Base-by-base conservation (phyloP, 163 green algal genomes). In the Prototheca cutis region DNA sequence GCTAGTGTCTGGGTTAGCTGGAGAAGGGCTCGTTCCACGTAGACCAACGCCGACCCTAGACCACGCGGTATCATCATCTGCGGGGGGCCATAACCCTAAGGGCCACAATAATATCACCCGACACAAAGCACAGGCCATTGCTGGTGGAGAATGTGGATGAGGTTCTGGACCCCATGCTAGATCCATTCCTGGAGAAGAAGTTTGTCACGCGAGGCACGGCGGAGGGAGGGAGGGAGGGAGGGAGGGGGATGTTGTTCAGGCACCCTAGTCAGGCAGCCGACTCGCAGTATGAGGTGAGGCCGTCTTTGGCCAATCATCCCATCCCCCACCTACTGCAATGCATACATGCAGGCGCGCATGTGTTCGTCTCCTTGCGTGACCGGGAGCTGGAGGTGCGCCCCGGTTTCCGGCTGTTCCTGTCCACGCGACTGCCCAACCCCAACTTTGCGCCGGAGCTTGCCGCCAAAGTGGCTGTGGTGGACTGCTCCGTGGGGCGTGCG, bases 61-160 rank as follows among this genome's bases (percentile, higher is more conserved):
- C 36, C 36, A 45, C 13, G 1, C 36, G 13, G 36, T 45, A 15
- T 1, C 36, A 1, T 15, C 36, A 45, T n/a, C n/a, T n/a, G n/a
- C n/a, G n/a, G n/a, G n/a, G n/a, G n/a, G n/a, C n/a, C n/a, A n/a
- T n/a, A n/a, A n/a, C n/a, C n/a, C n/a, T n/a, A n/a, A n/a, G n/a
- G n/a, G n/a, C n/a, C n/a, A n/a, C n/a, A n/a, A n/a, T n/a, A n/a
- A n/a, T n/a, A n/a, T n/a, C n/a, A n/a, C n/a, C n/a, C n/a, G n/a
- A n/a, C n/a, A n/a, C n/a, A n/a, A n/a, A n/a, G 1, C 31, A 36
- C 58, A 73, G 66, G 76, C 89, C 89, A 3, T 64, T 96, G 72
- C 80, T 97, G 61, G 90, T 96, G 57, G 88, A 96, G 73, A 95
- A 96, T 65, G 84, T 97, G 31, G 90, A 95, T 74, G 89, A 95